These are phyloP conservation scores for Omphalea diandra DNA, from an alignment of 441 rosid genomes.

Conservation along the genomic window DNA sequence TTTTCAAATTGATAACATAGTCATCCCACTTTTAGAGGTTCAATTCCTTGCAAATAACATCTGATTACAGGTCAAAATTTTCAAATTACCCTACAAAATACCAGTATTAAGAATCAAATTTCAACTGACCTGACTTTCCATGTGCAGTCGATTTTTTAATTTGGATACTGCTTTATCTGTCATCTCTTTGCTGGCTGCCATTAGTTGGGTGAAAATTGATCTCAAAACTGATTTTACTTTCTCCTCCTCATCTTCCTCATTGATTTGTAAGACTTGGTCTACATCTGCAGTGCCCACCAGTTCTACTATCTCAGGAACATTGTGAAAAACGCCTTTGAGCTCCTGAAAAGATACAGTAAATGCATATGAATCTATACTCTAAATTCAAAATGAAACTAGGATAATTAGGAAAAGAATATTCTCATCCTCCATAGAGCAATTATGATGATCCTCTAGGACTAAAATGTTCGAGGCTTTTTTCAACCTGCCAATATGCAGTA, in stretches of 20 bases:
- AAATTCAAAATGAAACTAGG: not conserved
- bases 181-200: conserved; percentile 60
- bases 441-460: not conserved
- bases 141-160: conserved; percentile 57
- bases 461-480: not conserved
- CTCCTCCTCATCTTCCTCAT: conserved; percentile 40
- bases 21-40: not conserved
- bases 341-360: conserved; percentile 51
- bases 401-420: not conserved
- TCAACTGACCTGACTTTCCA: conserved; percentile 54
- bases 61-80: not conserved
- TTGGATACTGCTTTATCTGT: conserved; percentile 47
- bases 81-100: not conserved
- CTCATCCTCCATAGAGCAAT: not conserved
- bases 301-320: conserved; percentile 79
- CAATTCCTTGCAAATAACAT: not conserved
- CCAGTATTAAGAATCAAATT: conserved; percentile 1
- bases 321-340: conserved; percentile 61
- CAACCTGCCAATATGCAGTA: not conserved
- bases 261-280: conserved; percentile 38
- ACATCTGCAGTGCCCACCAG: conserved; percentile 58
- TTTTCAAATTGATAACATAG: not conserved
- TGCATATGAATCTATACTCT: not conserved
- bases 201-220: conserved; percentile 73
- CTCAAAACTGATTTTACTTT: conserved; percentile 55